phyloP scores from a whole-genome alignment of 2,329 filamentous ascomycete genomes.

The Microsporum ferrugineum region DNA sequence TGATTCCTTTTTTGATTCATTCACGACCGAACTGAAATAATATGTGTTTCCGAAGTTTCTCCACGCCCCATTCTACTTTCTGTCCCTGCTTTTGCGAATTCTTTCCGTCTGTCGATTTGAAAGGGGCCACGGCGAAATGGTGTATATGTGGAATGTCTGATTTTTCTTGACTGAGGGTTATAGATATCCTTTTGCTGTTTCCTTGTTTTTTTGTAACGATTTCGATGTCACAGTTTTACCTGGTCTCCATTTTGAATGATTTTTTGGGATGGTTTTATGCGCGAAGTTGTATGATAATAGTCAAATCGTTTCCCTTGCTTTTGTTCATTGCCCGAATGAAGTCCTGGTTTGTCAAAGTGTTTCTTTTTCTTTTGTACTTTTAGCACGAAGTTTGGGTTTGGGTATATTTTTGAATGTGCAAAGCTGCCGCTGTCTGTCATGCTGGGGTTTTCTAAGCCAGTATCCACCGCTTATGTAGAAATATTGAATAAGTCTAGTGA shows the following conservation, averaged over 20 bases:
- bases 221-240: conserved; percentile 3
- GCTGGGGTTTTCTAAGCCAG: not conserved
- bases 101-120: not conserved
- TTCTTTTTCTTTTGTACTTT: not conserved
- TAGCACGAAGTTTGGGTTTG: not conserved
- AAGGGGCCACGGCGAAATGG: conserved; percentile 3
- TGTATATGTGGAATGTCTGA: not conserved
- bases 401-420: not conserved
- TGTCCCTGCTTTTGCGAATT: not conserved
- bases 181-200: conserved; percentile 2
- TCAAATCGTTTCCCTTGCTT: not conserved
- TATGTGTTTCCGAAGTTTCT: not conserved
- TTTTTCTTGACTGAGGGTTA: not conserved
- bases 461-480: not conserved
- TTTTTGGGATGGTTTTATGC: not conserved
- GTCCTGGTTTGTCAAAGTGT: not conserved
- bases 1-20: conserved; percentile 12
- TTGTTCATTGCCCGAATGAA: not conserved
- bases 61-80: not conserved
- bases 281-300: conserved; percentile 1
- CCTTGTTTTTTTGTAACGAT: not conserved
- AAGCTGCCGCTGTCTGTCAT: not conserved
- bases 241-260: conserved; percentile 3
- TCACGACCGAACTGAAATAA: conserved; percentile 6
- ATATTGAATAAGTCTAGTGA: not conserved